Conservation (phyloP, 177 flowering plant genomes). For the Vitis hybrid region DNA sequence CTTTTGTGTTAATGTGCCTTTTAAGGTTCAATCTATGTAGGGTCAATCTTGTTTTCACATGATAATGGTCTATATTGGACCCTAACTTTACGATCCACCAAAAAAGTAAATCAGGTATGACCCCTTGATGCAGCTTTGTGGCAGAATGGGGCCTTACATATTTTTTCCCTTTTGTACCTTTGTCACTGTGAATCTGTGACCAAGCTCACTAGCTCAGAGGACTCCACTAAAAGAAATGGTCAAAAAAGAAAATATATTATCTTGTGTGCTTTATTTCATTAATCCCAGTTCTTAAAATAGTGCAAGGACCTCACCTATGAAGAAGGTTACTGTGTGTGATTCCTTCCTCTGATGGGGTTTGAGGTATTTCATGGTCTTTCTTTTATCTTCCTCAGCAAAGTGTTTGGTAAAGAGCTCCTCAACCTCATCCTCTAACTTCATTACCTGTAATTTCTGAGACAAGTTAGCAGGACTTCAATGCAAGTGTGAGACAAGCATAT, state of each 20-base stretch:
- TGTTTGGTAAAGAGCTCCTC: conserved; percentile 79
- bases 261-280: neutral
- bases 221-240: conserved; percentile 16
- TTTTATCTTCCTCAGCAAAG: conserved; percentile 67
- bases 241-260: conserved; percentile 12
- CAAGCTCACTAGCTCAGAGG: conserved; percentile 8
- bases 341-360: conserved; percentile 74
- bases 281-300: neutral
- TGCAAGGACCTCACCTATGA: conserved; percentile 65
- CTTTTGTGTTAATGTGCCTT: conserved; percentile 10
- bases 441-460: conserved; percentile 47
- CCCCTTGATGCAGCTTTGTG: conserved; percentile 18
- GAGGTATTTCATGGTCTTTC: conserved; percentile 89
- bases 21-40: conserved; percentile 16
- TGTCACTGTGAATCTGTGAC: conserved; percentile 1
- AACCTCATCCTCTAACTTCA: conserved; percentile 78
- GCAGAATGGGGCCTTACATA: conserved; percentile 12
- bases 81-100: conserved; percentile 32
- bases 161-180: conserved; percentile 11
- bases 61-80: conserved; percentile 8
- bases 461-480: conserved; percentile 14
- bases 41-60: conserved; percentile 11
- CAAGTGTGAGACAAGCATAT: conserved; percentile 38
- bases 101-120: conserved; percentile 24
- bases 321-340: conserved; percentile 86